A percentile compares a stretch with the other conserved stretches of the same genome.
phyloP scores from a whole-genome alignment of 2,329 filamentous ascomycete species.

The Waltergamsia citrina region DNA sequence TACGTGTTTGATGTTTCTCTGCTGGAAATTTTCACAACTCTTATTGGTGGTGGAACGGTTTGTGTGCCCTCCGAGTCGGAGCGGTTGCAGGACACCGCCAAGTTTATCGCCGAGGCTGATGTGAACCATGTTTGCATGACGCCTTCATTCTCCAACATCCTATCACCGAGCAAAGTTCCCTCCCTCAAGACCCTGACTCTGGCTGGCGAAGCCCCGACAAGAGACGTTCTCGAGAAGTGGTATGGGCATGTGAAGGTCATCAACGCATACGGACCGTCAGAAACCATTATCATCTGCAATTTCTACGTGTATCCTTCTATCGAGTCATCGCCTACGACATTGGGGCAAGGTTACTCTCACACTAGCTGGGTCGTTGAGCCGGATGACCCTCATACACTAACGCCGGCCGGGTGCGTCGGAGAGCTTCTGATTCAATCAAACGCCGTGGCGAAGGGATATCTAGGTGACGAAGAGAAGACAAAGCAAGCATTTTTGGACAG shows the following conservation, averaged over 20 bases:
- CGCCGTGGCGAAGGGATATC: conserved; percentile 34
- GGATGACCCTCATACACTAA: conserved; percentile 6
- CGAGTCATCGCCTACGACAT: background rate
- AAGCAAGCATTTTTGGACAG: conserved; percentile 6
- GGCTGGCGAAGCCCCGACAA: conserved; percentile 7
- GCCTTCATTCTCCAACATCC: too few relatives aligned
- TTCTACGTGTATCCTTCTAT: background rate
- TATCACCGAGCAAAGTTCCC: conserved; percentile 3
- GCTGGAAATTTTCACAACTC: conserved; percentile 23
- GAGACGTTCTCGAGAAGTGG: conserved; percentile 10
- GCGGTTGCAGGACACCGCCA: conserved; percentile 6
- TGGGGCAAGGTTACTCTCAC: conserved; percentile 4
- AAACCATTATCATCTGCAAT: conserved; percentile 4
- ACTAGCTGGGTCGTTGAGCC: conserved; percentile 10
- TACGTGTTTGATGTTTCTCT: conserved; percentile 38
- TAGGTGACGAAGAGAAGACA: conserved; percentile 24
- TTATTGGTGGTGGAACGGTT: conserved; percentile 10
- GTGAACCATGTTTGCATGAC: too few relatives aligned
- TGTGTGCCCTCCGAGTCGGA: conserved; percentile 11
- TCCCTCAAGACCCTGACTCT: conserved; percentile 5
- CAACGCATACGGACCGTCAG: conserved; percentile 12
- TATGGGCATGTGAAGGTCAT: background rate
- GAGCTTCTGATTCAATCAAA: conserved; percentile 17
- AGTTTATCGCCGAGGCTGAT: too few relatives aligned
- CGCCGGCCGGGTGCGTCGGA: conserved; percentile 6